Conservation (phyloP, 805 yeast species). For the Candida broadrunensis region DNA sequence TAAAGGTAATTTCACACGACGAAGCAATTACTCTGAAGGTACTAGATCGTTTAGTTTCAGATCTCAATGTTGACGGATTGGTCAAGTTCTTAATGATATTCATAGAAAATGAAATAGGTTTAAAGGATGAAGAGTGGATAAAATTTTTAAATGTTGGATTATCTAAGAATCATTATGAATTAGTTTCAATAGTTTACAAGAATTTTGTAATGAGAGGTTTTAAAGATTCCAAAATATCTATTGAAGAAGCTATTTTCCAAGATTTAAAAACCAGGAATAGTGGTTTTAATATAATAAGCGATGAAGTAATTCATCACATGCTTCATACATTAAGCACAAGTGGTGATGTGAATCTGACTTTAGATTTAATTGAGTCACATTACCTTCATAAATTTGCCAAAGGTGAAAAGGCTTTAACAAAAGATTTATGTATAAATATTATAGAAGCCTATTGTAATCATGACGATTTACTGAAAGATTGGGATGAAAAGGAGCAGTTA, state of each 20-base stretch:
- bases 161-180: constrained; percentile 19
- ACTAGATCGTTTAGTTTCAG: not conserved
- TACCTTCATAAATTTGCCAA: constrained; percentile 26
- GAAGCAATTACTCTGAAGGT: not conserved
- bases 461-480: constrained; percentile 4
- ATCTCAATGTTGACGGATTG: not conserved
- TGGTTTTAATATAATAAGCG: constrained; percentile 17
- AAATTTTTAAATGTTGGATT: constrained; percentile 21
- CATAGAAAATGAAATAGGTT: not conserved
- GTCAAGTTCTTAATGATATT: not conserved
- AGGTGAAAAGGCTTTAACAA: constrained; percentile 32
- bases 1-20: not conserved
- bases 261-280: constrained; percentile 4
- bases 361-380: constrained; percentile 34
- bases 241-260: constrained; percentile 23
- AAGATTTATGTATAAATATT: constrained; percentile 29
- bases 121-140: constrained; percentile 16
- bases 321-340: constrained; percentile 28
- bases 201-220: constrained; percentile 27
- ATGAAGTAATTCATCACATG: constrained; percentile 19
- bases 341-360: constrained; percentile 37
- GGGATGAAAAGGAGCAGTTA: constrained; percentile 6
- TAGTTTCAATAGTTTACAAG: constrained; percentile 26
- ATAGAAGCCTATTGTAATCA: constrained; percentile 35
- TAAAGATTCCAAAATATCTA: constrained; percentile 14